Evolutionary conservation across 2,329 filamentous ascomycete species (phyloP).

Genomic region (Cytospora paraplurivora): DNA sequence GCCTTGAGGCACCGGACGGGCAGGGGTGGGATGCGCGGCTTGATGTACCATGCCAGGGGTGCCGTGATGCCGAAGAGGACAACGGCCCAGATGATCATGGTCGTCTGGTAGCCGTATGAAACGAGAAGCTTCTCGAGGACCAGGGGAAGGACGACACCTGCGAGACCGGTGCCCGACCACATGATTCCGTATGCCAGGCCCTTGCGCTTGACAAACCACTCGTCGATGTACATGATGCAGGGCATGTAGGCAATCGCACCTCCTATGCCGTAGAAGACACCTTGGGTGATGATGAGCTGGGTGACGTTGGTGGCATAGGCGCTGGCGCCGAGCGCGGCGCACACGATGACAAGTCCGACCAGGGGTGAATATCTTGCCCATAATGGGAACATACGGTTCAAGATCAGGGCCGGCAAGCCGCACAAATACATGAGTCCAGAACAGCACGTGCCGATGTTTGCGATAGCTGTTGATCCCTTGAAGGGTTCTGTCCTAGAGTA

Average conservation of each 20-base stretch:
- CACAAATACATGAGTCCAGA: conserved; percentile 57
- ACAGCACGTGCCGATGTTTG: conserved; percentile 49
- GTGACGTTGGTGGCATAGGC: conserved; percentile 55
- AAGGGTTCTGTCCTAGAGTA: conserved; percentile 65
- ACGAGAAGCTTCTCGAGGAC: conserved; percentile 55
- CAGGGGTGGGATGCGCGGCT: conserved; percentile 54
- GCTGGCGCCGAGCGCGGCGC: conserved; percentile 51
- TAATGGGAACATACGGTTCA: conserved; percentile 47
- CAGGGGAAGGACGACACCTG: conserved; percentile 54
- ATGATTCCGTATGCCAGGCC: conserved; percentile 66
- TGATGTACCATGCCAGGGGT: conserved; percentile 60
- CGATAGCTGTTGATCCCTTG: conserved; percentile 53
- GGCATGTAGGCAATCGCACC: conserved; percentile 58
- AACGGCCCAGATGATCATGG: conserved; percentile 56
- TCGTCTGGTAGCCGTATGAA: conserved; percentile 53
- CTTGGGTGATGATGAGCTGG: conserved; percentile 62
- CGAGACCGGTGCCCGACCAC: conserved; percentile 57
- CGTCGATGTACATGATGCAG: conserved; percentile 60
- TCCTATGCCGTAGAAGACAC: conserved; percentile 61
- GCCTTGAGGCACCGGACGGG: conserved; percentile 41
- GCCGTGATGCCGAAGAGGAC: conserved; percentile 52
- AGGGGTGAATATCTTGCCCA: conserved; percentile 47
- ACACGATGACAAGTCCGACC: conserved; percentile 53
- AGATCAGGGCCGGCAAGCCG: conserved; percentile 50
- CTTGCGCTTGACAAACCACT: conserved; percentile 62